phyloP scores from a whole-genome alignment of 345 rosid species.

The Moricandia arvensis region DNA sequence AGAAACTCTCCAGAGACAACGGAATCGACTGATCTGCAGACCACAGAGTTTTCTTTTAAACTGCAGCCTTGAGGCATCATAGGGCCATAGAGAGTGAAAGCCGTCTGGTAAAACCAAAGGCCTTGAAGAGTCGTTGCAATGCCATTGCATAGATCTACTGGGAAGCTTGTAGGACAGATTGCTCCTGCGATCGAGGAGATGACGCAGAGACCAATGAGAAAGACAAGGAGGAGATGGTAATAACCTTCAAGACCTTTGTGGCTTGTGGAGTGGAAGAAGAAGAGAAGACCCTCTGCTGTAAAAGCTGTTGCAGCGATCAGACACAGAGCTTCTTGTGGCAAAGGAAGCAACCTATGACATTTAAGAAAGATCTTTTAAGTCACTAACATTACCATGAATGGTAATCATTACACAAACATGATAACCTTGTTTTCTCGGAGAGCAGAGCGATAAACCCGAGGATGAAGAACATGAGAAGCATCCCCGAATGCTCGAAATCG shows the following conservation, averaged over 20 bases:
- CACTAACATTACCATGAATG: too few species aligned
- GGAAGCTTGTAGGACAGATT: conserved; percentile 72
- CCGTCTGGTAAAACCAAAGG: conserved; percentile 97
- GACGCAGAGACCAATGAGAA: conserved; percentile 69
- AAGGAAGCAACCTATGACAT: conserved; percentile 55
- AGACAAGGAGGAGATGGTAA: conserved; percentile 88
- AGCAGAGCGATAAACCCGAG: conserved; percentile 65
- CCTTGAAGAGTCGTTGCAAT: conserved; percentile 88
- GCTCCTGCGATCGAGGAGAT: conserved; percentile 68
- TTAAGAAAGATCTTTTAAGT: neutral
- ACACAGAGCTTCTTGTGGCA: conserved; percentile 79
- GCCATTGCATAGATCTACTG: conserved; percentile 68
- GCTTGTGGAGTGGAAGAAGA: conserved; percentile 90
- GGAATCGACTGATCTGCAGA: conserved; percentile 52
- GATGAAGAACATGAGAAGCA: conserved; percentile 94
- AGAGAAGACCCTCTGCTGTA: conserved; percentile 74
- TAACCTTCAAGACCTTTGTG: conserved; percentile 96
- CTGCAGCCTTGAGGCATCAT: conserved; percentile 86
- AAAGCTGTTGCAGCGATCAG: conserved; percentile 79
- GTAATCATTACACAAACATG: too few species aligned
- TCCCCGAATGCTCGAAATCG: conserved; percentile 92
- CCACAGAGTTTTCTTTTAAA: conserved; percentile 45
- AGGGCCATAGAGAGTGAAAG: conserved; percentile 89
- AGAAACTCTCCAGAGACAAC: conserved; percentile 76
- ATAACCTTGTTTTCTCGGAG: conserved; percentile 77